These are phyloP conservation scores for Pharnaceum exiguum DNA, from an alignment of 148 eudicot species.

Conservation along the genomic window DNA sequence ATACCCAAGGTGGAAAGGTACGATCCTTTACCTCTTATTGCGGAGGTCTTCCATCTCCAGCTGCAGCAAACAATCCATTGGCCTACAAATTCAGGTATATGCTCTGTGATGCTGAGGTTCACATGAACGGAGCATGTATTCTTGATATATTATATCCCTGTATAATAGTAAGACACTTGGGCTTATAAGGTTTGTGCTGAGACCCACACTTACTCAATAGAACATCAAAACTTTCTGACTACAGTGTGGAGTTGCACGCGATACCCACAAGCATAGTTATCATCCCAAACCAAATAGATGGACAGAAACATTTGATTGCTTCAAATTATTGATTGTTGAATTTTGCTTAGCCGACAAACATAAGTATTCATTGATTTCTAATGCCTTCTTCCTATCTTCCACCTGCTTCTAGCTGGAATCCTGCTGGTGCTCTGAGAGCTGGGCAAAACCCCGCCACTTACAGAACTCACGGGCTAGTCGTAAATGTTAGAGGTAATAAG, in stretches of 20 bases:
- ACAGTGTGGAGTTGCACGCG: too few species aligned
- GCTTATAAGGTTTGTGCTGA: too few species aligned
- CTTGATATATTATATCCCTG: neutral
- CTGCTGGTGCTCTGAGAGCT: conserved; percentile 90
- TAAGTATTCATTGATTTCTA: neutral
- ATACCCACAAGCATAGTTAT: too few species aligned
- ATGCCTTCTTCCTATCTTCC: neutral
- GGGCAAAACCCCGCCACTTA: conserved; percentile 94
- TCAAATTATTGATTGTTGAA: too few species aligned
- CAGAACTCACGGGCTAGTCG: conserved; percentile 52
- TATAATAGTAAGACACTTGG: too few species aligned
- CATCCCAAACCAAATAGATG: too few species aligned
- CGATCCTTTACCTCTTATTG: conserved; percentile 83
- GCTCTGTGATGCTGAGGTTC: neutral
- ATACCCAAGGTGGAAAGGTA: conserved; percentile 60
- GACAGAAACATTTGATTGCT: neutral
- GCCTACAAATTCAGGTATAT: conserved; percentile 94
- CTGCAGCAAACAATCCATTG: conserved; percentile 89
- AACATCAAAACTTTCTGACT: neutral
- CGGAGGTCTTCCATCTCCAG: conserved; percentile 98
- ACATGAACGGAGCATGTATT: neutral
- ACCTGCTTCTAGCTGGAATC: conserved; percentile 71
- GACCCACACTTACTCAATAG: too few species aligned
- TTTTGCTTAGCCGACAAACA: too few species aligned
- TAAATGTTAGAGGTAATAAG: conserved; percentile 82